phyloP scores from a whole-genome alignment of 2,329 filamentous ascomycete genomes.

The Fonsecaea pedrosoi region DNA sequence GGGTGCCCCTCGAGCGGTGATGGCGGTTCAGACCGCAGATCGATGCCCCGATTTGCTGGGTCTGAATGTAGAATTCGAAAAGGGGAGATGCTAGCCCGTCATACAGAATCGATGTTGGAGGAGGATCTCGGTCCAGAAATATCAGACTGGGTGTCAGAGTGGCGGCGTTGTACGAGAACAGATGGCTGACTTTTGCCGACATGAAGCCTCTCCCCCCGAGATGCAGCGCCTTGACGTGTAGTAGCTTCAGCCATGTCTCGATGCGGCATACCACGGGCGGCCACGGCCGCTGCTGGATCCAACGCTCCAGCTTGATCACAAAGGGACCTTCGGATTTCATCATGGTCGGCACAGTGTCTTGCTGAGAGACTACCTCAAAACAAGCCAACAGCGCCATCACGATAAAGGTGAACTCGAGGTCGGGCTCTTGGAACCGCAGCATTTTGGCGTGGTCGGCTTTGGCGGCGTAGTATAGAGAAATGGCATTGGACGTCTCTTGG shows the following conservation, averaged over 20 bases:
- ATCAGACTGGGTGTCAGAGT: conserved; percentile 7
- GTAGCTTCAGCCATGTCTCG: conserved; percentile 20
- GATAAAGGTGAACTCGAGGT: conserved; percentile 17
- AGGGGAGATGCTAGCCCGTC: conserved; percentile 9
- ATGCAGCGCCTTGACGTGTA: conserved; percentile 26
- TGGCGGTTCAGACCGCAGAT: conserved; percentile 45
- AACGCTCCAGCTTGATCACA: conserved; percentile 17
- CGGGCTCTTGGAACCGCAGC: conserved; percentile 6
- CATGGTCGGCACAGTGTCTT: conserved; percentile 24
- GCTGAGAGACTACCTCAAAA: conserved; percentile 29
- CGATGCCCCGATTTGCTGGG: conserved; percentile 19
- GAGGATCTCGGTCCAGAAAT: conserved; percentile 4
- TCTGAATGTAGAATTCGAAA: conserved; percentile 25
- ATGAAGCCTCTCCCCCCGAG: conserved; percentile 26
- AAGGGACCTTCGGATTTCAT: conserved; percentile 21
- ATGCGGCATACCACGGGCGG: conserved; percentile 20
- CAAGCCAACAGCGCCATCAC: conserved; percentile 22
- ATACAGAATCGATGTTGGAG: conserved; percentile 9
- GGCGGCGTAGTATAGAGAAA: conserved; percentile 22
- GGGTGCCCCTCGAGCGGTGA: conserved; percentile 48
- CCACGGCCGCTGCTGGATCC: conserved; percentile 24
- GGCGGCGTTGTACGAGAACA: conserved; percentile 13
- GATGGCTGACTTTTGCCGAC: conserved; percentile 16
- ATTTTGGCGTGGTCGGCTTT: conserved; percentile 21
- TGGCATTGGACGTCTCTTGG: conserved; percentile 19